Base-by-base conservation (phyloP, 139 green algal species). In the Closterium sp. region DNA sequence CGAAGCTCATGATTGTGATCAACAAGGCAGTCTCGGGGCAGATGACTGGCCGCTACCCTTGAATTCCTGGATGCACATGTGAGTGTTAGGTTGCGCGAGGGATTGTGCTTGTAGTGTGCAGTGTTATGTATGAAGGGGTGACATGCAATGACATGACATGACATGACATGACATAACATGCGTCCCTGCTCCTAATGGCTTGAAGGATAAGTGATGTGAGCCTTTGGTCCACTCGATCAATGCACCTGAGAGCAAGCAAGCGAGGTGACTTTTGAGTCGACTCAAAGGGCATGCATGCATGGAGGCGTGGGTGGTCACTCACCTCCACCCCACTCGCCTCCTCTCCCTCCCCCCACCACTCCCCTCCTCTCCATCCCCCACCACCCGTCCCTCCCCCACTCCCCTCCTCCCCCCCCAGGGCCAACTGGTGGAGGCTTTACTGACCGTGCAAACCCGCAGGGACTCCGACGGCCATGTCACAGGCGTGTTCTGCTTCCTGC, bases 401-500 rank as follows among this genome's bases (percentile, higher is more conserved):
- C 10, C 50, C 50, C 13, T 24, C 10, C 50, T 3, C 50, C 50
- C 50, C 50, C 17, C 28, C 17, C 88, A 91, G 62, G 88, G 42
- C n/a, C 70, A 89, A 70, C 32, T 89, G 13, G 62, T 42, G 85
- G 84, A 90, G 31, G 88, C 70, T 9, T 88, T 89, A 29, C 88
- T 94, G 6, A 94, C 86, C 0, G 91, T 79, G 22, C 89, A 42
- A 5, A 89, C 30, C 45, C 79, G 91, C 24, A 6, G 24, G 9
- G 91, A 92, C 42, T 24, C 19, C 0, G 62, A 89, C 24, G 91
- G 91, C 7, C 38, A 31, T 27, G 91, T 94, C n/a, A 94, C 91
- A 19, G 91, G 91, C n/a, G 87, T 94, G 24, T 94, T 94, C 88
- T 94, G 91, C 88, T 94, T 94, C 89, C 29, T 94, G 31, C 91